Evolutionary conservation across 495 filamentous ascomycete species (phyloP).

Genomic region (Chaetomium fimeti): DNA sequence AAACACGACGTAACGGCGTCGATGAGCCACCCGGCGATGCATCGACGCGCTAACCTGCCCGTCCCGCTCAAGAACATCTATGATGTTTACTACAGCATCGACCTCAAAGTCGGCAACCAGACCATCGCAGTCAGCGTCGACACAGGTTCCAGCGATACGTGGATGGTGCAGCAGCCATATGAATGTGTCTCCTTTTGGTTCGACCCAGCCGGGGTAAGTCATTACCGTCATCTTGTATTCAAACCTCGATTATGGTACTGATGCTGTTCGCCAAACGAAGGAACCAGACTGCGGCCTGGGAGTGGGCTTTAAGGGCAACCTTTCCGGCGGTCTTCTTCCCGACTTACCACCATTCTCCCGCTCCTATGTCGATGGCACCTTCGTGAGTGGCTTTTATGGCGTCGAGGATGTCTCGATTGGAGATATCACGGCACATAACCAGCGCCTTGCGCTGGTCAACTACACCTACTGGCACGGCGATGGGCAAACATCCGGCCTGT

Average conservation of each 20-base stretch:
- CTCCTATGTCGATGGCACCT: conserved; percentile 56
- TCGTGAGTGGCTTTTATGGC: conserved; percentile 54
- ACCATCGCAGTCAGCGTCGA: conserved; percentile 56
- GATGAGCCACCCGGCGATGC: conserved; percentile 1
- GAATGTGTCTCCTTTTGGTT: conserved; percentile 44
- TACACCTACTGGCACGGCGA: conserved; percentile 51
- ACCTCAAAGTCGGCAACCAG: conserved; percentile 43
- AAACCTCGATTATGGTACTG: too few relatives aligned
- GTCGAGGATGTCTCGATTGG: conserved; percentile 53
- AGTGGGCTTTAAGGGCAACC: conserved; percentile 43
- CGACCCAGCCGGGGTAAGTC: conserved; percentile 22
- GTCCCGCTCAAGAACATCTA: conserved; percentile 25
- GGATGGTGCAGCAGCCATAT: conserved; percentile 51
- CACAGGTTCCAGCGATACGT: conserved; percentile 63
- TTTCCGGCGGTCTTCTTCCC: conserved; percentile 44
- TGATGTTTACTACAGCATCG: conserved; percentile 40
- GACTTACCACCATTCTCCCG: conserved; percentile 52
- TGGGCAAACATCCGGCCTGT: conserved; percentile 48
- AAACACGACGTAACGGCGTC: neutral
- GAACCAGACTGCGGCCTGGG: conserved; percentile 50
- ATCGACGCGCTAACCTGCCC: neutral
- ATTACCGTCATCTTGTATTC: neutral
- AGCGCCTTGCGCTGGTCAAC: conserved; percentile 55
- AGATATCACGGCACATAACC: conserved; percentile 48
- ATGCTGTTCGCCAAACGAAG: neutral